Evolutionary conservation across 2,329 filamentous ascomycete species (phyloP), one percentile per base, ranked within the genome.

Genomic region (Aspergillus flavus): DNA sequence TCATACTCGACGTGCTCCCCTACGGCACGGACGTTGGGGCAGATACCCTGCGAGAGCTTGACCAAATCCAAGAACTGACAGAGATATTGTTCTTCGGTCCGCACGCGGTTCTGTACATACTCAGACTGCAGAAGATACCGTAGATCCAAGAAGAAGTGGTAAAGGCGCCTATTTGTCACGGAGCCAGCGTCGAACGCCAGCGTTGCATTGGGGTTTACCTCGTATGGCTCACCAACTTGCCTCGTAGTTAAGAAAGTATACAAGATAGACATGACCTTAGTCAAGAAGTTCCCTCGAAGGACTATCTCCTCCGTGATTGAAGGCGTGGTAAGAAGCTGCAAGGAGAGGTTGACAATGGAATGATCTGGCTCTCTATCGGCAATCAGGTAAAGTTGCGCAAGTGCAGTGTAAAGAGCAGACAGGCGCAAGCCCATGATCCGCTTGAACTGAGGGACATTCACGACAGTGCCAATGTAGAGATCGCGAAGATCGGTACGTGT

Each of bases 1-100:
- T 99, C 95, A 74, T 98, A 99, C 77, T 99, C 96, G 36, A 99
- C 92, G 76, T 99, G 95, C 73, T 98, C 95, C 19, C 94, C 93
- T 26, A 97, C 87, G 2, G 94, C 95, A 65, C 96, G 87, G 53
- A 94, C 85, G 72, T 98, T 99, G 1, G 95, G 95, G 71, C 94
- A 97, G 61, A 99, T 97, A 32, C 95, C 94, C 80, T 99, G 96
- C 68, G 97, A 94, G 53, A 99, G 85, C 77, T 97, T 97, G 67
- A 97, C 93, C 19, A 99, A 83, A 74, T 99, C 96, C 52, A 99
- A 83, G 78, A 98, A 99, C 73, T 99, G 96, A 76, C 96, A 84
- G 61, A 97, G 85, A 72, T 99, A 99, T 63, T 93, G 87, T 59
- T 91, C 88, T 76, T 98, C 93, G 3, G 85, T 89, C 45, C 95